These are phyloP conservation scores for Penicillium sp. DNA, from an alignment of 2,329 filamentous ascomycete species.

Conservation along the genomic window DNA sequence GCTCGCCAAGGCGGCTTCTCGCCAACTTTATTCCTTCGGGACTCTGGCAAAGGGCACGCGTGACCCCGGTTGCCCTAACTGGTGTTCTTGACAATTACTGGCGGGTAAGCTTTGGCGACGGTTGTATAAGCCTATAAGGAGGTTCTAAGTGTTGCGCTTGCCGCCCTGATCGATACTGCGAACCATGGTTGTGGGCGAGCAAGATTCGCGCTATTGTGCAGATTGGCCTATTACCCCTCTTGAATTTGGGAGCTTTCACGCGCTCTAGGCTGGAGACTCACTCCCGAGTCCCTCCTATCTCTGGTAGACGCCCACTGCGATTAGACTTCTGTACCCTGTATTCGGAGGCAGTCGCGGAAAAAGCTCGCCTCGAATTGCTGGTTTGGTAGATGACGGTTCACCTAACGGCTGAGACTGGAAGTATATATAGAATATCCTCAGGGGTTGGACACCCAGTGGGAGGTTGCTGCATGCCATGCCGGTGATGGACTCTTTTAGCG, in stretches of 20 bases:
- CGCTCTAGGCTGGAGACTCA: not conserved
- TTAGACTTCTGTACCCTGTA: not conserved
- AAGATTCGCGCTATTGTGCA: not conserved
- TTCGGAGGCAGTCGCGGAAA: not conserved
- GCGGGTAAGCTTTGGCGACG: not conserved
- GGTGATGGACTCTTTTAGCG: not conserved
- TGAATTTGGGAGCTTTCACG: not conserved
- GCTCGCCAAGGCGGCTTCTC: not conserved
- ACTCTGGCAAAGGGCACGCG: not conserved
- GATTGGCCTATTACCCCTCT: not conserved
- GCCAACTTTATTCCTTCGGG: not conserved
- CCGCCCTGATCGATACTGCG: not conserved
- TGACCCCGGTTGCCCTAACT: not conserved
- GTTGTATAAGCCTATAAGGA: not conserved
- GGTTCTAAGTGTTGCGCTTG: not conserved
- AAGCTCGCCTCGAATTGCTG: not conserved
- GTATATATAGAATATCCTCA: not conserved
- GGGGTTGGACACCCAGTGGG: not conserved
- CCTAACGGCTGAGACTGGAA: not conserved
- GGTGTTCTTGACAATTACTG: not conserved
- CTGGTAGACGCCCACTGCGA: not conserved
- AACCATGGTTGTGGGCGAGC: not conserved
- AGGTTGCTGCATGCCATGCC: not conserved
- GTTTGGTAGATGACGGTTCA: not conserved
- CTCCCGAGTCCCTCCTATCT: too few species aligned